These are phyloP conservation scores for Hygrocybe punicea DNA, from an alignment of 768 basidiomycete genomes.

Conservation along the genomic window DNA sequence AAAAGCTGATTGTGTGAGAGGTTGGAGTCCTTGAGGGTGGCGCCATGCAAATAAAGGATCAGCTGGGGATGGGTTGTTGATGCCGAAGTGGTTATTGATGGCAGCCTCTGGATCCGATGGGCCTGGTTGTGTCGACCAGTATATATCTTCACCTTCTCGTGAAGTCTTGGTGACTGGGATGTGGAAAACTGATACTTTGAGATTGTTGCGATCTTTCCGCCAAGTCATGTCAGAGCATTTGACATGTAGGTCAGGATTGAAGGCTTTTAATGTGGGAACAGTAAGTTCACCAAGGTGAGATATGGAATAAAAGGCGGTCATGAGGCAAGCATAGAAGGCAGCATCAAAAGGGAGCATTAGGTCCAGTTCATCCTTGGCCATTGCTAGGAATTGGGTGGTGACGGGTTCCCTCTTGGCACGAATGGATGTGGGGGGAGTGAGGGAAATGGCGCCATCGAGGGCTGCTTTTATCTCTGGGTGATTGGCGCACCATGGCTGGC, in stretches of 20 bases:
- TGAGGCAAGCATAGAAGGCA: slow-evolving; percentile 38
- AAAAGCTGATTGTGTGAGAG: slow-evolving; percentile 29
- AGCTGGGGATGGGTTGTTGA: slow-evolving; percentile 28
- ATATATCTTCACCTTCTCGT: slow-evolving; percentile 29
- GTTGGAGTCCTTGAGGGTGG: not conserved
- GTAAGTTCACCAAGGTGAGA: slow-evolving; percentile 40
- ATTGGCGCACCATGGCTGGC: slow-evolving; percentile 30
- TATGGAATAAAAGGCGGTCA: slow-evolving; percentile 36
- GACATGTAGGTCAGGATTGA: slow-evolving; percentile 30
- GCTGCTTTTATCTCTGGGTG: slow-evolving; percentile 24
- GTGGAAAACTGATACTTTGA: slow-evolving; percentile 19
- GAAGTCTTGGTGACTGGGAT: slow-evolving; percentile 24
- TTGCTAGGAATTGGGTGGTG: slow-evolving; percentile 22
- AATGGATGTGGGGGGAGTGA: slow-evolving; percentile 32
- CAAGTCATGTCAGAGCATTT: slow-evolving; percentile 19
- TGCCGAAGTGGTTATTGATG: slow-evolving; percentile 23
- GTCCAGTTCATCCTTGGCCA: slow-evolving; percentile 23
- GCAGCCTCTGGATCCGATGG: slow-evolving; percentile 22
- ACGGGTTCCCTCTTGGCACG: slow-evolving; percentile 29
- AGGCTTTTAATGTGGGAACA: slow-evolving; percentile 26
- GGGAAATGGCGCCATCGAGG: slow-evolving; percentile 26
- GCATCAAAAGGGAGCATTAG: slow-evolving; percentile 29
- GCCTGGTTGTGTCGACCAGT: slow-evolving; percentile 29
- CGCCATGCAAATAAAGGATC: slow-evolving; percentile 32
- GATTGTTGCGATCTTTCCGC: slow-evolving; percentile 19